These are phyloP conservation scores for Botrytis medusae DNA, from an alignment of 2,329 filamentous ascomycete species.

Conservation along the genomic window DNA sequence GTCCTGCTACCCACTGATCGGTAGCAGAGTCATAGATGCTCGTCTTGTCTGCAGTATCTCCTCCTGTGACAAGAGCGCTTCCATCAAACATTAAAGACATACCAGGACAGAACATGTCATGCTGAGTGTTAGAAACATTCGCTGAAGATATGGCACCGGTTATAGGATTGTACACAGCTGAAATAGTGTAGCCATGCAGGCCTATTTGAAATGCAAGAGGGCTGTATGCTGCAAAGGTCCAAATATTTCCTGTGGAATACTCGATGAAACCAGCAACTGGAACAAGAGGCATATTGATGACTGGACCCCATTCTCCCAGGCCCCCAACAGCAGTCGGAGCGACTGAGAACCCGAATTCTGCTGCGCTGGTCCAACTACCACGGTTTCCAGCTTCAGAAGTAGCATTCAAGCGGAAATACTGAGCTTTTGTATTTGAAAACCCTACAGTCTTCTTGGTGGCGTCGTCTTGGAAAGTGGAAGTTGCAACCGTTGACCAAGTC, in stretches of 20 bases:
- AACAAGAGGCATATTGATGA: conserved; percentile 29
- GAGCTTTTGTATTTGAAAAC: conserved; percentile 19
- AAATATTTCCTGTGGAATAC: conserved; percentile 24
- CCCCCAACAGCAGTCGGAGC: conserved; percentile 8
- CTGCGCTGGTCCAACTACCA: conserved; percentile 25
- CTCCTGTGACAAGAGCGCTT: conserved; percentile 24
- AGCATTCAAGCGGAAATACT: conserved; percentile 27
- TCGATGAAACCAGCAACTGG: conserved; percentile 27
- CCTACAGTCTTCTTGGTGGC: conserved; percentile 18
- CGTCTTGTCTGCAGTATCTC: conserved; percentile 22
- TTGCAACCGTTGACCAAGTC: conserved; percentile 37
- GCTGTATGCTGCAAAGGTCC: conserved; percentile 26
- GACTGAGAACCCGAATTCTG: conserved; percentile 22
- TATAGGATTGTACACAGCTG: conserved; percentile 39
- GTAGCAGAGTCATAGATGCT: conserved; percentile 25
- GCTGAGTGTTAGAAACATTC: conserved; percentile 33
- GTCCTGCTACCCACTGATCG: conserved; percentile 33
- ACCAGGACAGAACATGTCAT: conserved; percentile 33
- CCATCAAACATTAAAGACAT: conserved; percentile 27
- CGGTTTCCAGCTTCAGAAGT: conserved; percentile 28
- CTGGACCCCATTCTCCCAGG: conserved; percentile 26
- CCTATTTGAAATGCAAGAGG: conserved; percentile 15
- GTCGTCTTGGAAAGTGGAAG: conserved; percentile 31
- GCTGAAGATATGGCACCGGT: conserved; percentile 33
- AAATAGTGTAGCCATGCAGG: conserved; percentile 36